Evolutionary conservation across 106 monocot species (phyloP).

Genomic region (Iris macrosiphon): DNA sequence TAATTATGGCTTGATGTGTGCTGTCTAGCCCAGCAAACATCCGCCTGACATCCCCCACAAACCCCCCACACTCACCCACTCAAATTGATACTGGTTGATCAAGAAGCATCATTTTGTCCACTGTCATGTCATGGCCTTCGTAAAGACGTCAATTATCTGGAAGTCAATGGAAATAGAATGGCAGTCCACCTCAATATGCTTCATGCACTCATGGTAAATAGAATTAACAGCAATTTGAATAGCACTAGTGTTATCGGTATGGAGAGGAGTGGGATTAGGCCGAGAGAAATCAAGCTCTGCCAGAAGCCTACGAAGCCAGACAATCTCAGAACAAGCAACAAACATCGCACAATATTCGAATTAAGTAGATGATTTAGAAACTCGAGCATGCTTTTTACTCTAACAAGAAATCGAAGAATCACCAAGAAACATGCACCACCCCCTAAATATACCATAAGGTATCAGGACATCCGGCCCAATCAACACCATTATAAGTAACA

Average conservation of each 20-base stretch:
- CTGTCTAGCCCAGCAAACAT: too few species aligned
- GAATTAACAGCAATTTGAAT: background rate
- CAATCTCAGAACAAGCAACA: background rate
- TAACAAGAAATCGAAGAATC: background rate
- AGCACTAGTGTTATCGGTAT: conserved; percentile 1
- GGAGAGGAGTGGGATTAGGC: background rate
- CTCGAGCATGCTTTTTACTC: conserved; percentile 3
- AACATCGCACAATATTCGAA: conserved; percentile 5
- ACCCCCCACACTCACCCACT: too few species aligned
- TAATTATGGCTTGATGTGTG: too few species aligned
- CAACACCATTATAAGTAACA: conserved; percentile 5
- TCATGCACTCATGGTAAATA: conserved; percentile 4
- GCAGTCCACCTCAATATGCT: conserved; percentile 13
- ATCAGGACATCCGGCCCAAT: conserved; percentile 14
- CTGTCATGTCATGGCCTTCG: background rate
- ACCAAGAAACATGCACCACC: conserved; percentile 12
- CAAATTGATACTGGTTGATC: background rate
- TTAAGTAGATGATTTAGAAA: conserved; percentile 8
- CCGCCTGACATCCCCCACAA: too few species aligned
- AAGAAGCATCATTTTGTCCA: background rate
- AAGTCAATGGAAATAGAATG: background rate
- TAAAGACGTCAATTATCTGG: background rate
- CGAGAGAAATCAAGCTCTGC: background rate
- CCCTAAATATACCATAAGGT: background rate
- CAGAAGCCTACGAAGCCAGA: background rate